Evolutionary conservation across 495 filamentous ascomycete species (phyloP), one percentile per base, ranked within the genome.

Genomic region (Penicillium simplicissimum): DNA sequence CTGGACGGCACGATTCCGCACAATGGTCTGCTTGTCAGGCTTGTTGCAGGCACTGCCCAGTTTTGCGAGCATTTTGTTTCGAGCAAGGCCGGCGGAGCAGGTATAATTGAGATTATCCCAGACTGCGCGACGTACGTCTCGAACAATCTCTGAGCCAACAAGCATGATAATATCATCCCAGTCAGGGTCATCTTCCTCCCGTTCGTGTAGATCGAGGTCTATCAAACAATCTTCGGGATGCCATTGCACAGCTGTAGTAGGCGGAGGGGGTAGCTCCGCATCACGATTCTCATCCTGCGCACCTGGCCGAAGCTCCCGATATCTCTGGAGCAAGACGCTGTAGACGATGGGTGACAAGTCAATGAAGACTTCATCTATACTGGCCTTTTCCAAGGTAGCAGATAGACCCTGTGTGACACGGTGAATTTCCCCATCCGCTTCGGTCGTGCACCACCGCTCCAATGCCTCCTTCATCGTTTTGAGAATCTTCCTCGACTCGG

Each of bases 61-160:
- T 77, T 98, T 98, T 51, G 92, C 91, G 60, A 98, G 83, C 87
- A 97, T 93, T 74, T 97, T 98, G 77, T 97, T 98, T 34, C 83
- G 83, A 15, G 92, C 89, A 64, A 98, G 79, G 8, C 95, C 95
- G 1, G 84, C 95, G 25, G 92, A 94, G 74, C 92, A 97, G 15
- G 94, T 97, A 71, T 98, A 98, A 49, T 86, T 85, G 28, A 97
- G 74, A 49, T 82, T 73, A 43, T 87, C 81, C 68, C 82, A 84
- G 35, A 98, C 84, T 31, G 82, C 79, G 10, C 75, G 77, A 25
- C 95, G 83, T 28, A 97, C 81, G 47, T 84, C 78, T n/a, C 90
- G 84, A 37, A 96, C 88, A 65, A 98, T 94, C 70, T 97, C 92
- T 9, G 92, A 90, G 0, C 90, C 93, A 59, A 97, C 83, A 23